Percentiles rank a stretch among this genome's conserved stretches.
Evolutionary conservation across 2,329 filamentous ascomycete genomes (phyloP).

Genomic region (Epichloe hybrida): DNA sequence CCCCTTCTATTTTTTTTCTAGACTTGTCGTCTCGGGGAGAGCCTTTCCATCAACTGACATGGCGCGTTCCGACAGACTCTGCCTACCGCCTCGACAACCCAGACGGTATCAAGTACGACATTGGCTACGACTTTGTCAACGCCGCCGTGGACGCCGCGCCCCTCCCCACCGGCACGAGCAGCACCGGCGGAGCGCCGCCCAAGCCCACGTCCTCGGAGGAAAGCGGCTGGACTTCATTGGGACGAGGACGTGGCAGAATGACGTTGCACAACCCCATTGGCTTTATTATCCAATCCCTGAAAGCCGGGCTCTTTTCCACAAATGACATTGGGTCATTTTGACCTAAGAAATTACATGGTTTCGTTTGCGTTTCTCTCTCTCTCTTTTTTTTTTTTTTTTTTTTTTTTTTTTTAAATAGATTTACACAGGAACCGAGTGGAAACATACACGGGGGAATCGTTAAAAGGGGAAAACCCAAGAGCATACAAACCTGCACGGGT

Average conservation of each 20-base stretch:
- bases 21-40: too few relatives aligned
- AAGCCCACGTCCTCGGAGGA: slow-evolving; percentile 1
- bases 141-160: slow-evolving; percentile 7
- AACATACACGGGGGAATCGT: too few relatives aligned
- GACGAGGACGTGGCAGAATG: background rate
- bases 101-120: slow-evolving; percentile 11
- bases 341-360: too few relatives aligned
- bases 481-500: too few relatives aligned
- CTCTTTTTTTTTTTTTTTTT: background rate
- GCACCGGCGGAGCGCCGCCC: background rate
- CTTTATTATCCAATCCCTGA: background rate
- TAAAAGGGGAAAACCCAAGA: too few relatives aligned
- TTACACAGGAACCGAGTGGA: too few relatives aligned
- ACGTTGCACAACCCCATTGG: slow-evolving; percentile 3
- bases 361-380: background rate
- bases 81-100: slow-evolving; percentile 9
- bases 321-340: too few relatives aligned
- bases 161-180: background rate
- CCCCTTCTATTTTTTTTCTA: too few relatives aligned
- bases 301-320: too few relatives aligned
- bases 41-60: background rate
- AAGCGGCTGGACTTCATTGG: background rate
- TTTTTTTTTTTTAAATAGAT: too few relatives aligned
- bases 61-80: background rate
- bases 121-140: slow-evolving; percentile 12